These are phyloP conservation scores for Irpex sp. DNA, from an alignment of 1,284 basidiomycete species.

Conservation along the genomic window DNA sequence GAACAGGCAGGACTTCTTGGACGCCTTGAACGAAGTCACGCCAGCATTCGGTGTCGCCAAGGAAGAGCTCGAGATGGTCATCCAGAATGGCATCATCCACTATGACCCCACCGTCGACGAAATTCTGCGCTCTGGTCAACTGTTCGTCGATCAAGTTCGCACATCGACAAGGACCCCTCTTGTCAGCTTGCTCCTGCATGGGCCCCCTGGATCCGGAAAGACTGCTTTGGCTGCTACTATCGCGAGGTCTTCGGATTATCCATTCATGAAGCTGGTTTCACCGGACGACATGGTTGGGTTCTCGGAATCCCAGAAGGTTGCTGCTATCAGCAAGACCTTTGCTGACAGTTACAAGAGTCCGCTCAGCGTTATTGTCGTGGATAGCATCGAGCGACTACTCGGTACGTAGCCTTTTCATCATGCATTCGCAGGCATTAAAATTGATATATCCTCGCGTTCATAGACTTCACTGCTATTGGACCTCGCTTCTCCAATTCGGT, in stretches of 20 bases:
- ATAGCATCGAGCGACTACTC: constrained; percentile 85
- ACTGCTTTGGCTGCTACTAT: constrained; percentile 95
- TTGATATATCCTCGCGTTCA: too few relatives aligned
- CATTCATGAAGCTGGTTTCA: constrained; percentile 97
- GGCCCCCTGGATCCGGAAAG: constrained; percentile 89
- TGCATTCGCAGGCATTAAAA: too few relatives aligned
- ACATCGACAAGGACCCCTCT: constrained; percentile 88
- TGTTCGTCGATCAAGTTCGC: constrained; percentile 95
- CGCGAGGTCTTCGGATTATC: constrained; percentile 88
- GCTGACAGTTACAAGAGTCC: constrained; percentile 97
- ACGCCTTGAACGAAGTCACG: constrained; percentile 92
- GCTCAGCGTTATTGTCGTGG: constrained; percentile 94
- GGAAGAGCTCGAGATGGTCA: constrained; percentile 91
- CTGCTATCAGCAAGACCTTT: constrained; percentile 91
- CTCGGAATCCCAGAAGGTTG: constrained; percentile 87
- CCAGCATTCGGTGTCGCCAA: constrained; percentile 98
- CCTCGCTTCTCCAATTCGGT: constrained; percentile 95
- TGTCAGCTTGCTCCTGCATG: constrained; percentile 88
- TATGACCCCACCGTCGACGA: constrained; percentile 75
- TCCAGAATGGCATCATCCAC: constrained; percentile 97
- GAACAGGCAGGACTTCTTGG: constrained; percentile 83
- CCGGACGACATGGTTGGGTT: constrained; percentile 98
- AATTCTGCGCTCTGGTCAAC: constrained; percentile 83
- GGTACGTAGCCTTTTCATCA: constrained; percentile 56
- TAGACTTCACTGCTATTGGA: constrained; percentile 98